A percentile compares a stretch with the other conserved stretches of the same genome.
Conservation (phyloP, 441 rosid genomes). For the Viola pubescens region DNA sequence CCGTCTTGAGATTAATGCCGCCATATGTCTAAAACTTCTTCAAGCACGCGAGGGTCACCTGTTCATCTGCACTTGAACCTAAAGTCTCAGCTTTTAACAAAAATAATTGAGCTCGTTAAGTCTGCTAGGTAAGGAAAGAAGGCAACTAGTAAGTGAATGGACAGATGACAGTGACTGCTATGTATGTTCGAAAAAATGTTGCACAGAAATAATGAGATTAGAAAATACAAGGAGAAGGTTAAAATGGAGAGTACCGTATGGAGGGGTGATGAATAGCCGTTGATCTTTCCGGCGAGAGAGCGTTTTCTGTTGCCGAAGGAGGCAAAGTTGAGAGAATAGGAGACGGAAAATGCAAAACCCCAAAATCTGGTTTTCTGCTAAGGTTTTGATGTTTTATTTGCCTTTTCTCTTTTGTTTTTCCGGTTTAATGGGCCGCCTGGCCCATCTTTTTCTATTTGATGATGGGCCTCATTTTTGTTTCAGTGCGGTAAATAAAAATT, state of each 20-base stretch:
- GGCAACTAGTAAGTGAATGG: neutral
- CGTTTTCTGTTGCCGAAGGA: neutral
- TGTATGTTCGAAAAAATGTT: conserved; percentile 8
- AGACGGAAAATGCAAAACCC: neutral
- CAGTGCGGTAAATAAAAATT: too few relatives aligned
- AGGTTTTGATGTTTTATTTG: neutral
- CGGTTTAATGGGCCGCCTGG: neutral
- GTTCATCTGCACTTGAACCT: conserved; percentile 3
- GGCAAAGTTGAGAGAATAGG: neutral
- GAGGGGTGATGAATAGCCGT: neutral
- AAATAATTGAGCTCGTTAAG: too few relatives aligned
- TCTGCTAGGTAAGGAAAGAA: neutral
- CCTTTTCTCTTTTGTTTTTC: too few relatives aligned
- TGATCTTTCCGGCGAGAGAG: neutral
- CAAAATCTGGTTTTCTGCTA: neutral
- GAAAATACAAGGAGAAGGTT: neutral
- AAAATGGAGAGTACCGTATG: neutral
- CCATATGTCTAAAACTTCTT: conserved; percentile 28
- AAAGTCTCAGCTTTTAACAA: neutral
- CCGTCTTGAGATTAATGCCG: conserved; percentile 40
- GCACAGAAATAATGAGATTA: neutral
- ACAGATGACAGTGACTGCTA: neutral
- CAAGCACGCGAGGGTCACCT: neutral
- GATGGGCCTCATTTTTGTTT: too few relatives aligned
- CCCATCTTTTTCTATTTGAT: too few relatives aligned